Base-by-base conservation (phyloP, 768 basidiomycete genomes). In the Mrakia hoshinonis region DNA sequence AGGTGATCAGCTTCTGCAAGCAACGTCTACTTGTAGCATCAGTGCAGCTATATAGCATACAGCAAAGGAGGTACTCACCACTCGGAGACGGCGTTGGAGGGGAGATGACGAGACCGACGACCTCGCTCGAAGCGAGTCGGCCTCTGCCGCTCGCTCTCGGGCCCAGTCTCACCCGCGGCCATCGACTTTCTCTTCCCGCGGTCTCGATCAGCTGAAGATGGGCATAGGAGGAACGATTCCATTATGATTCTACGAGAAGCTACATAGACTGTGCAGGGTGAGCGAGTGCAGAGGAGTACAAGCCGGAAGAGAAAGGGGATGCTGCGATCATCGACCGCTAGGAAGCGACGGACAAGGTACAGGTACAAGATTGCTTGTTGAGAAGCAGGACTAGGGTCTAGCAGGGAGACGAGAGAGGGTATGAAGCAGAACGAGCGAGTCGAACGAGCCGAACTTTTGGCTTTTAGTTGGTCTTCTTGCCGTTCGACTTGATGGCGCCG, bases 401-500 rank as follows among this genome's bases (percentile, higher is more conserved):
- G 29, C 31, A 36, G 54, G 11, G 36, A 61, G 31, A 46, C 31
- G 61, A 39, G n/a, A n/a, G 18, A 36, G 47, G 38, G 24, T 36
- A 20, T 12, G 34, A 13, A 52, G 48, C 22, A 22, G 29, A 52
- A 49, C 22, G 39, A 55, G 43, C 18, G 20, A 67, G 66, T 12
- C 6, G 4, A 48, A 26, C 20, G 47, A 64, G 52, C 10, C 31
- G 48, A 67, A 31, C 31, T 15, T 20, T 9, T 34, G 11, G 49
- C 15, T 24, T 46, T n/a, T 68, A 54, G 18, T 52, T 31, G 24
- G 36, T 55, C 38, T 54, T 39, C 31, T 55, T 43, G 22, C 52
- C 49, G 36, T 43, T 68, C 49, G 52, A 13, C n/a, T 29, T 47
- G 51, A 68, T 55, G 49, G n/a, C n/a, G n/a, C 43, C 43, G 7